Conservation (phyloP, 192 early-diverging fungal species). For the Phlyctochytrium bullatum region DNA sequence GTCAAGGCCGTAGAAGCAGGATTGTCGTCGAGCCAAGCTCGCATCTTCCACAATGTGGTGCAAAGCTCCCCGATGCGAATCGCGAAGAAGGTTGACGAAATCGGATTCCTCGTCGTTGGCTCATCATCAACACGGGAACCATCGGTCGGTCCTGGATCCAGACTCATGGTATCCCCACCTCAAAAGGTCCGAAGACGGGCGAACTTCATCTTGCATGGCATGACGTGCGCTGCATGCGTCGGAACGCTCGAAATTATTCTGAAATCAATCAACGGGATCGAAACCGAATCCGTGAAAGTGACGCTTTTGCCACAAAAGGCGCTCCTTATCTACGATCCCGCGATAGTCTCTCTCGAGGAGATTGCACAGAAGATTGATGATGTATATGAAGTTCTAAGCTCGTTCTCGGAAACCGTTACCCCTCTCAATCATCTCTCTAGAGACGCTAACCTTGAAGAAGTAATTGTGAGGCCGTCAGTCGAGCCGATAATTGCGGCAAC, state of each 20-base stretch:
- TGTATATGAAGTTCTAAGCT: constrained; percentile 61
- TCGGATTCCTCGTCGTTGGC: constrained; percentile 9
- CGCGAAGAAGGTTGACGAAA: constrained; percentile 1
- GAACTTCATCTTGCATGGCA: constrained; percentile 63
- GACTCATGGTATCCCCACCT: not conserved
- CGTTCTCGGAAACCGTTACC: constrained; percentile 1
- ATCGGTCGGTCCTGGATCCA: not conserved
- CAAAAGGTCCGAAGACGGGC: constrained; percentile 23
- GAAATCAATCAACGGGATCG: constrained; percentile 46
- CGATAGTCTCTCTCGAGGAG: constrained; percentile 21
- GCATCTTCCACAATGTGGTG: not conserved
- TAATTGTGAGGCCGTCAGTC: not conserved
- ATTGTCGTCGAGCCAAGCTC: not conserved
- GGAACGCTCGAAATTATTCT: constrained; percentile 61
- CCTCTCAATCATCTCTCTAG: constrained; percentile 4
- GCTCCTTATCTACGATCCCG: constrained; percentile 43
- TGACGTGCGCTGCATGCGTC: constrained; percentile 89
- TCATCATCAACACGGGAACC: not conserved
- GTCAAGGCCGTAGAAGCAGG: not conserved
- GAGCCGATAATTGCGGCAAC: constrained; percentile 12
- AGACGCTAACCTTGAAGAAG: constrained; percentile 20
- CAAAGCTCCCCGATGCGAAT: not conserved
- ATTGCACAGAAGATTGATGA: constrained; percentile 64
- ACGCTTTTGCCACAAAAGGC: constrained; percentile 67
- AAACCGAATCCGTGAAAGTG: constrained; percentile 54